Base-by-base conservation (phyloP, 495 filamentous ascomycete species). In the Lasiosphaeria miniovina region DNA sequence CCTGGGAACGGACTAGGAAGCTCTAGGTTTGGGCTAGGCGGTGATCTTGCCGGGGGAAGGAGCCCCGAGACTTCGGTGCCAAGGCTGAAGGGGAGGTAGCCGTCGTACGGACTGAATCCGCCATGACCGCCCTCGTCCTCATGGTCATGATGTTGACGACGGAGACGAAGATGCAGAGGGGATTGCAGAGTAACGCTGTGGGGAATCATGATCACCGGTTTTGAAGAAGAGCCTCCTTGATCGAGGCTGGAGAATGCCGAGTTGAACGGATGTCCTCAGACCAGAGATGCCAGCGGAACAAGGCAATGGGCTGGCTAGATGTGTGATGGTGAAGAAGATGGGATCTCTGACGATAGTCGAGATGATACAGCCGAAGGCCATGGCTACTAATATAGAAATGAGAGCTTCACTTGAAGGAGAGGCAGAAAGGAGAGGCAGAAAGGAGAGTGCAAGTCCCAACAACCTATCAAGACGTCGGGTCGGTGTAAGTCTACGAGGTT, bases 1-100 rank as follows among this genome's bases (percentile, higher is more conserved):
- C 56, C 54, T 0, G 53, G 54, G 53, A 46, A 56, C 32, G 35
- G 33, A 9, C 34, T 35, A 11, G 41, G 54, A 34, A 50, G 14
- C 15, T 46, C 12, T 46, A 5, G 15, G 33, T 54, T 33, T 2
- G 43, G 46, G 48, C 24, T 49, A 49, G 48, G 8, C 15, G 8
- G 8, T 17, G 9, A 8, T 8, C n/a, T 32, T 38, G 12, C 14
- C 32, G 34, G 24, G 4, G 17, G 24, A 15, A 17, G 40, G 14
- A 46, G n/a, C 32, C 10, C 33, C 8, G 17, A 14, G 7, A 41
- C 8, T 5, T 55, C 36, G 8, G 36, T 8, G 2, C 36, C n/a
- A 41, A 14, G n/a, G 12, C 49, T 7, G 0, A 24, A 24, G 24
- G 24, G 24, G 24, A 24, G 24, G 24, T 24, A 24, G 24, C 24